phyloP scores from a whole-genome alignment of 257 asterid species.

The Handroanthus guayacan region DNA sequence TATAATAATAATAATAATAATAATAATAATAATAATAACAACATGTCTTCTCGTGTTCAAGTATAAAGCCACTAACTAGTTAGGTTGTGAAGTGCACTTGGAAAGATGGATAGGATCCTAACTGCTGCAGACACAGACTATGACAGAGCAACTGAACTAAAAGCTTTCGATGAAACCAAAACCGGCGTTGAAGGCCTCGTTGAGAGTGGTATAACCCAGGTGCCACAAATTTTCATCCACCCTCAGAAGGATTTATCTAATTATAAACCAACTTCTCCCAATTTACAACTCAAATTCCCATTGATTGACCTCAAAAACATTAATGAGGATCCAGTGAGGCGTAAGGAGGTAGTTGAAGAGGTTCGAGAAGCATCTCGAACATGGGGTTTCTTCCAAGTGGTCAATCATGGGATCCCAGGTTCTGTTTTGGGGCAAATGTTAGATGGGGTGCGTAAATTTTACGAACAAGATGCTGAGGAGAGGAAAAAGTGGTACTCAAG shows the following conservation, averaged over 20 bases:
- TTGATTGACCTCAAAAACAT: conserved; percentile 43
- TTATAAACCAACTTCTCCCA: neutral
- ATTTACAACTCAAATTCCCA: conserved; percentile 34
- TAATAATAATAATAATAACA: no score
- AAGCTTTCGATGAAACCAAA: conserved; percentile 48
- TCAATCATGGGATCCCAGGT: conserved; percentile 49
- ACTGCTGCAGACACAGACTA: neutral
- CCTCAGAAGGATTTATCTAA: conserved; percentile 26
- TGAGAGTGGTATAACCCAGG: conserved; percentile 36
- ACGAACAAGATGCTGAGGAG: conserved; percentile 39
- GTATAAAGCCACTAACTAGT: no score
- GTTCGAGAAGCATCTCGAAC: conserved; percentile 45
- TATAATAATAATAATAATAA: no score
- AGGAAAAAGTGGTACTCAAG: conserved; percentile 53
- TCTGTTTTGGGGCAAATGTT: conserved; percentile 37
- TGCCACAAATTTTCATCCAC: conserved; percentile 46
- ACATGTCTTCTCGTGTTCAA: no score
- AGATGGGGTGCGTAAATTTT: conserved; percentile 33
- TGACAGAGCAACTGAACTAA: conserved; percentile 31
- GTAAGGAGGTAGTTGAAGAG: conserved; percentile 36
- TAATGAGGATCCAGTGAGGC: conserved; percentile 25
- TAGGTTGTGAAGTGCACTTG: no score
- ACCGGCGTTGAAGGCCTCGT: conserved; percentile 51
- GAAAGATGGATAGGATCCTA: conserved; percentile 26
- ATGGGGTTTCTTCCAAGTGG: conserved; percentile 62